Evolutionary conservation across 768 basidiomycete genomes (phyloP).

Genomic region (Saitozyma podzolica): DNA sequence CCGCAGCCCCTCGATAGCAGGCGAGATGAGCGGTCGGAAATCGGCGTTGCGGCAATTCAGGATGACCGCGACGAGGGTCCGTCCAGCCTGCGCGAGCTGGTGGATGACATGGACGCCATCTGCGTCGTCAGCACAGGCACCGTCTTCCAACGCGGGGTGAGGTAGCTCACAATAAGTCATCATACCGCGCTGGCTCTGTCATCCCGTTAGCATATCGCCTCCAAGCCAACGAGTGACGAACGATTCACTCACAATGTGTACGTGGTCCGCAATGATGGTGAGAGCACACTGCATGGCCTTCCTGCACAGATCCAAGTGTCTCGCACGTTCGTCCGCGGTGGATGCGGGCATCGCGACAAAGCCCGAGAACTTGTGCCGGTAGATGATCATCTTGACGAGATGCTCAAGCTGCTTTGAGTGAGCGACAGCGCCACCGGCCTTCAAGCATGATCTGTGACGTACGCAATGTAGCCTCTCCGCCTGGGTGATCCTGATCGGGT

Average conservation of each 20-base stretch:
- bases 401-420: constrained; percentile 62
- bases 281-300: constrained; percentile 77
- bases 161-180: constrained; percentile 86
- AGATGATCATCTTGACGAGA: constrained; percentile 80
- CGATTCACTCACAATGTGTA: constrained; percentile 67
- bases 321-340: constrained; percentile 65
- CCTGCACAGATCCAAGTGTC: constrained; percentile 50
- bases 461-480: constrained; percentile 77
- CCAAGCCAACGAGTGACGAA: not conserved
- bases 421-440: constrained; percentile 4
- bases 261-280: constrained; percentile 76
- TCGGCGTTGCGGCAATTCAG: constrained; percentile 82
- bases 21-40: constrained; percentile 72
- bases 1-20: constrained; percentile 78
- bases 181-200: constrained; percentile 64
- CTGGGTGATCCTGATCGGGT: constrained; percentile 86
- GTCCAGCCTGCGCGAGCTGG: constrained; percentile 88
- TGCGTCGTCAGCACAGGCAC: constrained; percentile 46
- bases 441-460: constrained; percentile 2
- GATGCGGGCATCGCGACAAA: constrained; percentile 50
- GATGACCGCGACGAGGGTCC: constrained; percentile 82
- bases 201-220: not conserved
- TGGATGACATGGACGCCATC: constrained; percentile 95
- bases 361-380: constrained; percentile 70
- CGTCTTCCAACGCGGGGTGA: not conserved